A percentile compares a stretch with the other conserved stretches of the same genome.
Evolutionary conservation across 2,329 filamentous ascomycete species (phyloP).

Genomic region (Alternaria sp.): DNA sequence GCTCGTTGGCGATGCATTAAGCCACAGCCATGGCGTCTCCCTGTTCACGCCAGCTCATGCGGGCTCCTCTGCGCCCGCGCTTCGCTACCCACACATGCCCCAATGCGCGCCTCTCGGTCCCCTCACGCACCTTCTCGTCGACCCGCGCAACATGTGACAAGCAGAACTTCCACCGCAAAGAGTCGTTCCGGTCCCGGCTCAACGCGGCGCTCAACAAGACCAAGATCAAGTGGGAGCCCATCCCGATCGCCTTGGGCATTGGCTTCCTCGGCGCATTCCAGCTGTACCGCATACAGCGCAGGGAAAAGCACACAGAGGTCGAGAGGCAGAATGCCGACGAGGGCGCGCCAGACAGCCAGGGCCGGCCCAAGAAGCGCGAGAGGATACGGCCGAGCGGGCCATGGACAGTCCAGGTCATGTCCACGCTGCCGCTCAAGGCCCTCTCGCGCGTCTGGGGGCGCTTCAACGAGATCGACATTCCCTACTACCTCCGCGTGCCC

Average conservation of each 20-base stretch:
- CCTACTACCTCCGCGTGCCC: constrained; percentile 85
- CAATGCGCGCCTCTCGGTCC: constrained; percentile 27
- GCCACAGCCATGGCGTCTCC: constrained; percentile 37
- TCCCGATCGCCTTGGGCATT: constrained; percentile 85
- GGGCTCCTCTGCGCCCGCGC: constrained; percentile 26
- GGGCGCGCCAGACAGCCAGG: constrained; percentile 46
- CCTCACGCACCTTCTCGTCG: constrained; percentile 46
- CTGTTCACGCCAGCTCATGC: constrained; percentile 39
- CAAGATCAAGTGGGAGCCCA: constrained; percentile 86
- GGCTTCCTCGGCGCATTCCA: constrained; percentile 84
- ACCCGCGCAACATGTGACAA: constrained; percentile 54
- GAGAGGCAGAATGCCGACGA: constrained; percentile 58
- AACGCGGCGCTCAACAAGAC: constrained; percentile 68
- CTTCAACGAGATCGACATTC: constrained; percentile 89
- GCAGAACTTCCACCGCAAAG: constrained; percentile 54
- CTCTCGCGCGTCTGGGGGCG: constrained; percentile 87
- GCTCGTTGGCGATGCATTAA: constrained; percentile 19
- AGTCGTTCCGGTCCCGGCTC: constrained; percentile 66
- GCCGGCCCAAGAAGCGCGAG: constrained; percentile 61
- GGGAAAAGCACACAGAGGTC: constrained; percentile 55
- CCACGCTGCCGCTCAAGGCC: constrained; percentile 87
- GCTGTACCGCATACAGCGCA: constrained; percentile 75
- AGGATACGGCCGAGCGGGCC: constrained; percentile 83
- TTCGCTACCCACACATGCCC: constrained; percentile 11
- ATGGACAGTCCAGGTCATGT: constrained; percentile 95